Evolutionary conservation across 768 basidiomycete genomes (phyloP), one percentile per base, ranked within the genome.

Genomic region (Leccinum barrowsii): DNA sequence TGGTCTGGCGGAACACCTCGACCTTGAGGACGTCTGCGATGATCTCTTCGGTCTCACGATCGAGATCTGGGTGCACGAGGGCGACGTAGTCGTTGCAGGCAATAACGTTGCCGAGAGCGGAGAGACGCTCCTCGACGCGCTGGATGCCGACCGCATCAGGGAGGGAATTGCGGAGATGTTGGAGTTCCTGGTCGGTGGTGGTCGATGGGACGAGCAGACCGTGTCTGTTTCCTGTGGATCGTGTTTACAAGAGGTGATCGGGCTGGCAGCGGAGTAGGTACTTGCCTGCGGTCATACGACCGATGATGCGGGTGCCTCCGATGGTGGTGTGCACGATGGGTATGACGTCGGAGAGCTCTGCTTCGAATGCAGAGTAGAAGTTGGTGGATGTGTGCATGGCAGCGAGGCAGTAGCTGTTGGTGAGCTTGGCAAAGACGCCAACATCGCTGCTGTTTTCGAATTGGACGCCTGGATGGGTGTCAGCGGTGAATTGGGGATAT

Each of bases 11-110:
- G 79, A 99, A 99, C 5, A 98, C 97, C 73, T 99, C 97, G 61
- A 98, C 97, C 75, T 98, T 98, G 65, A 99, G 84, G 19, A 97
- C 93, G 73, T 99, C 97, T 28, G 97, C 97, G 75, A 99, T 98
- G 77, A 99, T 98, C 75, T 99, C 97, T 71, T 99, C 97, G 22
- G 97, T 99, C 76, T 98, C 97, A 61, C 97, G 86, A 77, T 98
- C 97, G 59, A 98, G 78, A 64, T 99, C 97, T 7, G 97, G 97
- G 73, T 99, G 97, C 24, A 98, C 97, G 66, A 99, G 88, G 7
- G 97, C 97, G 64, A 99, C 96, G 69, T 98, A 91, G 77, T 99
- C 97, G 75, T 98, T 99, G 77, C 92, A 95, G 12, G 93, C 94
- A 73, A 99, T 95, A 61, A 99, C 96, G 72, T 99, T 99, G 22